A percentile compares a stretch with the other conserved stretches of the same genome.
These are phyloP conservation scores for Hypomyces rosellus DNA, from an alignment of 2,329 filamentous ascomycete species.

Conservation along the genomic window DNA sequence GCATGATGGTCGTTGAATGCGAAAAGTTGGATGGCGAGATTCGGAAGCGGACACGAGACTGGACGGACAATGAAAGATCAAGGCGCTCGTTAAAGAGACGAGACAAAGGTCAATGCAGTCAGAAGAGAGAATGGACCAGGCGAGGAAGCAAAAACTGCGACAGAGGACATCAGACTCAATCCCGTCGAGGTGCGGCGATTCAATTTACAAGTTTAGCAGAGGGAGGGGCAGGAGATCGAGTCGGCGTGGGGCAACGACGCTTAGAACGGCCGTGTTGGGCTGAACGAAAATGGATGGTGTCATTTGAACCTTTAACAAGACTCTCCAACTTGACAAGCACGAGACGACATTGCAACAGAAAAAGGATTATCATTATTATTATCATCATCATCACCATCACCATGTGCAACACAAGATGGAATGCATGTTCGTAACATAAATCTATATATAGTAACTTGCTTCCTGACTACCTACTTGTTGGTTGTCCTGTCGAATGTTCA, in stretches of 20 bases:
- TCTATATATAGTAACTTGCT: constrained; percentile 5
- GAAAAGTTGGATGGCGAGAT: not conserved
- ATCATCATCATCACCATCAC: not conserved
- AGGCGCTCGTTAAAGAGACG: too few relatives aligned
- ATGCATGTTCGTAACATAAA: constrained; percentile 9
- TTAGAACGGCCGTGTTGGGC: not conserved
- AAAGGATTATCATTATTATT: too few relatives aligned
- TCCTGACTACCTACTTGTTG: constrained; percentile 5
- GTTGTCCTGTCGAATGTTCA: constrained; percentile 11
- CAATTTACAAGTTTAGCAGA: not conserved
- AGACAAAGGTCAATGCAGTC: too few relatives aligned
- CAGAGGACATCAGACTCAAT: too few relatives aligned
- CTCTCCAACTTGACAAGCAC: not conserved
- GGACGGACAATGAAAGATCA: not conserved
- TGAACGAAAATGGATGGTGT: not conserved
- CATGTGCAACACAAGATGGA: not conserved
- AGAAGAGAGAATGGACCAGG: too few relatives aligned
- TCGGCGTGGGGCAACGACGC: constrained; percentile 9
- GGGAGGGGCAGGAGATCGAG: not conserved
- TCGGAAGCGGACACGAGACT: not conserved
- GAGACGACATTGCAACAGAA: not conserved
- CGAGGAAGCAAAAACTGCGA: too few relatives aligned
- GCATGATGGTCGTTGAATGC: constrained; percentile 34
- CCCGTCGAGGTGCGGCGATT: too few relatives aligned
- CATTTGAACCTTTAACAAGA: not conserved